Conservation (phyloP, 306 rosid genomes). For the Ochetophila trinervis region DNA sequence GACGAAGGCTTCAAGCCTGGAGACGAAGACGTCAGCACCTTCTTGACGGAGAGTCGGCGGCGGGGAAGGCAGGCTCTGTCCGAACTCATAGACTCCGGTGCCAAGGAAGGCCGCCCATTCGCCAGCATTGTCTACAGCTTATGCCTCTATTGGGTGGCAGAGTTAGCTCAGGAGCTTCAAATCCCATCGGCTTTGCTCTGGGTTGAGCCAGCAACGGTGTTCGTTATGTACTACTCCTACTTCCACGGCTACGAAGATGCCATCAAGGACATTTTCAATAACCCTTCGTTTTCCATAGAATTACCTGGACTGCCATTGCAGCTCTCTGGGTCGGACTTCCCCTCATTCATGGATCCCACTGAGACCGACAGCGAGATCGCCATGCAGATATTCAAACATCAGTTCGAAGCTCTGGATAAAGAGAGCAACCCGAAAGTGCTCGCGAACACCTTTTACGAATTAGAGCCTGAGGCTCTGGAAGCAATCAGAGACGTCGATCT, state of each 20-base stretch:
- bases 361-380: neutral
- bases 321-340: conserved; percentile 17
- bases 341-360: neutral
- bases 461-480: neutral
- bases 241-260: conserved; percentile 28
- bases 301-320: conserved; percentile 26
- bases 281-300: neutral
- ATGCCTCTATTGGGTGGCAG: conserved; percentile 30
- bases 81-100: conserved; percentile 10
- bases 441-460: neutral
- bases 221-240: conserved; percentile 29
- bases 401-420: neutral
- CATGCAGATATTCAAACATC: neutral
- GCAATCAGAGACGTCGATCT: neutral
- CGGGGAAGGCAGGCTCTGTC: conserved; percentile 24
- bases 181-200: conserved; percentile 29
- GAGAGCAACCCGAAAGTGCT: neutral
- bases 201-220: conserved; percentile 40
- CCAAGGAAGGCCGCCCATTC: conserved; percentile 21
- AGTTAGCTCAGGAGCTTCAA: conserved; percentile 17
- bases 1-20: conserved; percentile 21
- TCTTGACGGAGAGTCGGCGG: neutral
- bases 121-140: conserved; percentile 26
- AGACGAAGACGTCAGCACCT: neutral
- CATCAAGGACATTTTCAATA: neutral